Percentiles rank a stretch among this genome's conserved stretches.
Evolutionary conservation across 176 grass and related monocot genomes (phyloP).

Genomic region (Metroxylon sagu): DNA sequence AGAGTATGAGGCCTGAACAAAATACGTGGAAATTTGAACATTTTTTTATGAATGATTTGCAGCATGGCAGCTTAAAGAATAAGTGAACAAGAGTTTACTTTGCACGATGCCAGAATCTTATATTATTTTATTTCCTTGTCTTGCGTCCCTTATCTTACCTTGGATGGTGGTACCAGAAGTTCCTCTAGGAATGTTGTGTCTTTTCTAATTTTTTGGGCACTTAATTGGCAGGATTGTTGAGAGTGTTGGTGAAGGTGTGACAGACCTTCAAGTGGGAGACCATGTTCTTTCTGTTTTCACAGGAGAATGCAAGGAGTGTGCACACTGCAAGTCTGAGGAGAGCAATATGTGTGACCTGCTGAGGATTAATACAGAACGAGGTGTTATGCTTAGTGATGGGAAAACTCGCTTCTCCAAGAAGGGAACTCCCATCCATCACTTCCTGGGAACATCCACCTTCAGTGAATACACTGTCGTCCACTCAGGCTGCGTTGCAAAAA

Average conservation of each 20-base stretch:
- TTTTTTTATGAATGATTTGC: too few relatives aligned
- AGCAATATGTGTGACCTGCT: constrained; percentile 19
- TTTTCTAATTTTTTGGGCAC: background rate
- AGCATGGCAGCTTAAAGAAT: too few relatives aligned
- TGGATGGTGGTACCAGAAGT: too few relatives aligned
- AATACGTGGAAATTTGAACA: too few relatives aligned
- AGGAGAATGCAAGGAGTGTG: constrained; percentile 14
- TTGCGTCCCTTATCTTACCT: too few relatives aligned
- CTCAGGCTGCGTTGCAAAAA: constrained; percentile 4
- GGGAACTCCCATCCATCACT: constrained; percentile 6
- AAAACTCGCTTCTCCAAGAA: constrained; percentile 2
- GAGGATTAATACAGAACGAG: constrained; percentile 5
- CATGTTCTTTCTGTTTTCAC: too few relatives aligned
- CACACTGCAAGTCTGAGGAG: constrained; percentile 17
- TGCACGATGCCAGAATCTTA: too few relatives aligned
- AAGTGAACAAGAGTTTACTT: too few relatives aligned
- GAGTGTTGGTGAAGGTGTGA: background rate
- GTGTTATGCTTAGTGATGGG: constrained; percentile 9
- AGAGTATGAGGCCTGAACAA: too few relatives aligned
- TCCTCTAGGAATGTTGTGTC: too few relatives aligned
- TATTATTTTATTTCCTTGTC: too few relatives aligned
- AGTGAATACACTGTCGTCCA: constrained; percentile 12
- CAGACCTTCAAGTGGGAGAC: too few relatives aligned
- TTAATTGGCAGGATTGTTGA: constrained; percentile 18
- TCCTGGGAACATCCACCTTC: constrained; percentile 18